phyloP scores from a whole-genome alignment of 2,329 filamentous ascomycete species.

The Mycosphaerella sp. region DNA sequence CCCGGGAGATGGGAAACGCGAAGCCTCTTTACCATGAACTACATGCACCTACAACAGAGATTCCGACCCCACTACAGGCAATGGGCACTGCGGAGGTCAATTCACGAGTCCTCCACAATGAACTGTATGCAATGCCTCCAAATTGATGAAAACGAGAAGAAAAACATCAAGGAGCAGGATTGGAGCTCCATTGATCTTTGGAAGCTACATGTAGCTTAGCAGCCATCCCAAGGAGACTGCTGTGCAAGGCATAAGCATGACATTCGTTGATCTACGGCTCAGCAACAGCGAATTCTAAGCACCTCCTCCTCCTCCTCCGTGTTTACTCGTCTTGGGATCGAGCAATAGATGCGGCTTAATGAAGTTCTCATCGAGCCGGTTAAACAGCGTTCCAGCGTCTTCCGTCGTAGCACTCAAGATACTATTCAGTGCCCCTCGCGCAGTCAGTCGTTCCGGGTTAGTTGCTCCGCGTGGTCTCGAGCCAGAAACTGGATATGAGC shows the following conservation, averaged over 20 bases:
- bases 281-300: neutral
- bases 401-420: conserved; percentile 71
- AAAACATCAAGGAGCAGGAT: conserved; percentile 20
- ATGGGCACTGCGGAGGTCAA: conserved; percentile 25
- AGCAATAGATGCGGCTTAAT: conserved; percentile 87
- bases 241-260: neutral
- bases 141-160: conserved; percentile 18
- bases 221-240: neutral
- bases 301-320: conserved; percentile 1
- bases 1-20: too few species aligned
- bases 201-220: neutral
- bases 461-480: conserved; percentile 23
- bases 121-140: conserved; percentile 15
- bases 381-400: conserved; percentile 84
- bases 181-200: conserved; percentile 12
- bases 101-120: conserved; percentile 18
- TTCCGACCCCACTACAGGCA: neutral
- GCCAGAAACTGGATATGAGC: conserved; percentile 38
- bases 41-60: too few species aligned
- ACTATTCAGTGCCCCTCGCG: conserved; percentile 69
- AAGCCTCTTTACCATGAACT: too few species aligned
- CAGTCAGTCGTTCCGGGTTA: conserved; percentile 46
- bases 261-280: conserved; percentile 6
- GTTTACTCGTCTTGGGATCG: conserved; percentile 48
- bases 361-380: conserved; percentile 89